Conservation (phyloP, 2,329 filamentous ascomycete species). For the Paecilomyces sp. region DNA sequence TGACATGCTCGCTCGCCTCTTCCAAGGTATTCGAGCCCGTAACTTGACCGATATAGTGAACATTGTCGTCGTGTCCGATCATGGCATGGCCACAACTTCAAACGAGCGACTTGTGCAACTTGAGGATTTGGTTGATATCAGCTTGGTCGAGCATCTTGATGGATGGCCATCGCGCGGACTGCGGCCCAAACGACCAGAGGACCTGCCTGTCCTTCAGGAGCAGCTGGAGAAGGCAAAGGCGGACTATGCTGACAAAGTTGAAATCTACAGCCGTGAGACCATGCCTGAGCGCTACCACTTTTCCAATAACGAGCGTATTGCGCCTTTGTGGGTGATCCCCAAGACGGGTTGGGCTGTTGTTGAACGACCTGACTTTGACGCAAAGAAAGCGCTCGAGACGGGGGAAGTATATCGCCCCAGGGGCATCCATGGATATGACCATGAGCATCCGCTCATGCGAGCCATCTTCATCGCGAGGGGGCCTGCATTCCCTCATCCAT, state of each 20-base stretch:
- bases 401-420: conserved; percentile 67
- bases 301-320: conserved; percentile 77
- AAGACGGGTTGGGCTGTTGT: conserved; percentile 91
- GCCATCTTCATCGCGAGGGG: conserved; percentile 91
- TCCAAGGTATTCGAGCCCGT: conserved; percentile 67
- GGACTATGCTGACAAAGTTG: conserved; percentile 57
- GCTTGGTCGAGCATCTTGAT: conserved; percentile 73
- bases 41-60: conserved; percentile 90
- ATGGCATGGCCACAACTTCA: conserved; percentile 95
- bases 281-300: conserved; percentile 96
- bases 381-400: conserved; percentile 58
- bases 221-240: conserved; percentile 48
- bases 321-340: conserved; percentile 89
- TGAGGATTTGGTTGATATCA: conserved; percentile 76
- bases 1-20: conserved; percentile 68
- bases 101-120: conserved; percentile 74
- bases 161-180: conserved; percentile 93
- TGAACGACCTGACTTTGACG: conserved; percentile 68
- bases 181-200: conserved; percentile 62
- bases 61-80: conserved; percentile 91
- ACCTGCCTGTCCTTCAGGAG: conserved; percentile 63
- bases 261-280: conserved; percentile 77
- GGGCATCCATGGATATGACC: conserved; percentile 90
- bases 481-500: conserved; percentile 80
- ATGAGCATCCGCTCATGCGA: conserved; percentile 90